Evolutionary conservation across 768 basidiomycete species (phyloP), one percentile per base, ranked within the genome.

Genomic region (Fibroporia radiculosa): DNA sequence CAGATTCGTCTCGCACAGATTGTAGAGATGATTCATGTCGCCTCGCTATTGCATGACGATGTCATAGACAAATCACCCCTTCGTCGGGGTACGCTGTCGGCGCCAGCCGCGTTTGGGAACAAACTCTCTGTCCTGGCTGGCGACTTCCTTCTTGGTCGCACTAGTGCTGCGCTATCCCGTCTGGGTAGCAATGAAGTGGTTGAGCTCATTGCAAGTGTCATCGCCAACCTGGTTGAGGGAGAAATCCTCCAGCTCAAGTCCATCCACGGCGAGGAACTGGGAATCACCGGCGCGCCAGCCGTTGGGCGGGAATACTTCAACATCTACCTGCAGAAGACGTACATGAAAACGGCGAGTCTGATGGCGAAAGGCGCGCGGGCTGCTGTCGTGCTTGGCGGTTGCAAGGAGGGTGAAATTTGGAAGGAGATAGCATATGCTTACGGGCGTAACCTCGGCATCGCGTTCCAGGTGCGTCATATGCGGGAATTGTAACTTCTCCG

Each of bases 11-110:
- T 99, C 26, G 95, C 93, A 3, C 92, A 95, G 57, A 93, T 99
- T 34, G 82, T 91, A 42, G 96, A 99, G 62, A 96, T 98, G 92
- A 88, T 99, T 38, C 92, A 98, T 60, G 85, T 97, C 49, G 93
- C 96, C 20, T 93, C 87, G 3, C 73, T 92, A 8, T 70, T 99
- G 14, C 95, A 98, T 61, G 90, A 98, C 70, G 84, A 86, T 56
- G 91, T 98, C 42, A 77, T 85, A 47, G 85, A 90, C 68, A 64
- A 66, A 49, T 78, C 85, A 1, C 70, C 81, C 6, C 75, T 90
- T 5, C 81, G 93, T 5, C 74, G 93, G 0, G 74, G 77, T 11
- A 68, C 70, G 3, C 73, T 82, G 18, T 77, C 78, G 18, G 89
- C 89, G 0, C 81, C 85, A 0, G 72, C 76, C 1, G 75, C 79